A percentile compares a stretch with the other conserved stretches of the same genome.
These are phyloP conservation scores for Clitopilus passeckerianus DNA, from an alignment of 768 basidiomycete genomes.

Conservation along the genomic window DNA sequence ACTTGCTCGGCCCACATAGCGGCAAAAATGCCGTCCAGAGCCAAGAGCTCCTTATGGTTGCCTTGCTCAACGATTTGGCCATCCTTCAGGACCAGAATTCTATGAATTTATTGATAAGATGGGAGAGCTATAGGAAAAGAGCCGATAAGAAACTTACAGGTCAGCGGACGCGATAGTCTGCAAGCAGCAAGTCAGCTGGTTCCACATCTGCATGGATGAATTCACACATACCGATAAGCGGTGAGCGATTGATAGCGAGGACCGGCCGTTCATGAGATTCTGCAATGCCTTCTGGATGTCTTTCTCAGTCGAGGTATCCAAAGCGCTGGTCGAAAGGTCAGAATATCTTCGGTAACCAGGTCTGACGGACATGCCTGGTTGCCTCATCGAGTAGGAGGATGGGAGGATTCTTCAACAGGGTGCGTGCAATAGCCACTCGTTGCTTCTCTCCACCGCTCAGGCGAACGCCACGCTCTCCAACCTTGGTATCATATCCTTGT, in stretches of 20 bases:
- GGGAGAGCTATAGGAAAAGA: background rate
- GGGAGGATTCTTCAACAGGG: conserved; percentile 80
- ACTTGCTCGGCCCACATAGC: conserved; percentile 89
- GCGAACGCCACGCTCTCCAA: conserved; percentile 86
- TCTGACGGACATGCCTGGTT: conserved; percentile 43
- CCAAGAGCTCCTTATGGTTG: conserved; percentile 71
- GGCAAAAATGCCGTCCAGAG: conserved; percentile 68
- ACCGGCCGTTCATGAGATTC: conserved; percentile 68
- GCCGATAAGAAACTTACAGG: conserved; percentile 35
- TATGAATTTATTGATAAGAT: conserved; percentile 22
- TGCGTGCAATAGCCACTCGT: conserved; percentile 82
- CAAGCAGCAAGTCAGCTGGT: conserved; percentile 12
- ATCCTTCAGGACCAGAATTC: conserved; percentile 88
- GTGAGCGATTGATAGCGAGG: conserved; percentile 77
- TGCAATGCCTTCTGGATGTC: conserved; percentile 88
- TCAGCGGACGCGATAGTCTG: conserved; percentile 58
- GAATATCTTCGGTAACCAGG: background rate
- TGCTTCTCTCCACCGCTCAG: conserved; percentile 90
- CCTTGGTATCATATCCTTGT: conserved; percentile 71
- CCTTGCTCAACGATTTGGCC: conserved; percentile 86
- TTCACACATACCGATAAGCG: conserved; percentile 59
- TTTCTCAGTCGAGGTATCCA: conserved; percentile 89
- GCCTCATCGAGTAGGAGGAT: conserved; percentile 78
- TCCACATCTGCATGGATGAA: background rate
- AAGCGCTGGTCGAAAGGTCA: conserved; percentile 40